phyloP scores from a whole-genome alignment of 2,329 filamentous ascomycete species.

The Cladophialophora carrionii region DNA sequence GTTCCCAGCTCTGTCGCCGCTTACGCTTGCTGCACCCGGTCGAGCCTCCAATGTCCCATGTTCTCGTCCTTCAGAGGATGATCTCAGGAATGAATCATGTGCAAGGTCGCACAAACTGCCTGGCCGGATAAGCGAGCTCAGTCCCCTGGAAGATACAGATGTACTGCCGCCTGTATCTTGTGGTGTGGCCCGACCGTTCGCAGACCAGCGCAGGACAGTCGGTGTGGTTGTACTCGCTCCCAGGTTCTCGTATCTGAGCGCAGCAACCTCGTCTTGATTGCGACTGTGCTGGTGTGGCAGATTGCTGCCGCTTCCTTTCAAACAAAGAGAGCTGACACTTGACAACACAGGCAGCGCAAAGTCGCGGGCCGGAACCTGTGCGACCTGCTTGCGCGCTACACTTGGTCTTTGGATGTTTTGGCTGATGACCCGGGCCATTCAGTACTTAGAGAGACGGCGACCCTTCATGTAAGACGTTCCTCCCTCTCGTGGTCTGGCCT shows the following conservation, averaged over 20 bases:
- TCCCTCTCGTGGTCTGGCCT: not conserved
- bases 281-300: constrained; percentile 9
- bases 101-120: constrained; percentile 19
- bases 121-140: constrained; percentile 20
- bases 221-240: constrained; percentile 19
- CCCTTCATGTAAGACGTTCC: not conserved
- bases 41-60: not conserved
- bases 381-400: constrained; percentile 20
- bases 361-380: constrained; percentile 25
- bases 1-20: not conserved
- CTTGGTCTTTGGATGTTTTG: not conserved
- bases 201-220: constrained; percentile 21
- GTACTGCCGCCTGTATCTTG: not conserved
- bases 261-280: constrained; percentile 13
- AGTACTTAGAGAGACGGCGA: not conserved
- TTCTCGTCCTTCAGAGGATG: constrained; percentile 8
- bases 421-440: not conserved
- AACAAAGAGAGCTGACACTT: constrained; percentile 25
- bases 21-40: not conserved
- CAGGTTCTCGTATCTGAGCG: not conserved
- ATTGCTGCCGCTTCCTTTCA: constrained; percentile 16
- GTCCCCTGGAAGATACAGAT: constrained; percentile 2
- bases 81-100: constrained; percentile 8
- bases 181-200: constrained; percentile 13
- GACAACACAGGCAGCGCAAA: constrained; percentile 7